These are phyloP conservation scores for Aureoboletus auriporus DNA, from an alignment of 768 basidiomycete genomes.

Conservation along the genomic window DNA sequence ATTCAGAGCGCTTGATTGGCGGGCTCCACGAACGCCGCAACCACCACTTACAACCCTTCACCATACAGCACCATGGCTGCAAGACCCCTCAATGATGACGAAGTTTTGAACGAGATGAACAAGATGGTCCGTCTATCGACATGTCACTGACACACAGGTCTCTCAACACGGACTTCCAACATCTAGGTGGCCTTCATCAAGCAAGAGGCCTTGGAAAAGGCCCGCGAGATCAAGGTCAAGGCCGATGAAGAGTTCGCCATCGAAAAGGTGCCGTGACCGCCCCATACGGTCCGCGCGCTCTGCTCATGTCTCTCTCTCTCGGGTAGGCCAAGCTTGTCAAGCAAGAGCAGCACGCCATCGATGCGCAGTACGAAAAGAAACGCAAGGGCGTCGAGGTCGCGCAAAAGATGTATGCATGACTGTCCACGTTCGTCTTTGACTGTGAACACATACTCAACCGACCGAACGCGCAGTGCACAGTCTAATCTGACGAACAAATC, in stretches of 20 bases:
- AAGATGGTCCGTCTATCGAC: conserved; percentile 75
- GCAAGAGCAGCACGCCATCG: conserved; percentile 92
- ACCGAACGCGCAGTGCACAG: conserved; percentile 59
- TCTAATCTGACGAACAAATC: conserved; percentile 97
- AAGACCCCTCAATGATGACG: conserved; percentile 86
- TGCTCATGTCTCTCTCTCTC: background rate
- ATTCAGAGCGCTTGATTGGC: no score
- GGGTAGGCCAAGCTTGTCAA: conserved; percentile 92
- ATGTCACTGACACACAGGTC: background rate
- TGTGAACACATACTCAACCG: conserved; percentile 1
- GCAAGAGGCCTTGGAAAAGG: conserved; percentile 97
- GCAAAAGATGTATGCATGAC: conserved; percentile 83
- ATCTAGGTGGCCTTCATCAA: conserved; percentile 93
- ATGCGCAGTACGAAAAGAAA: conserved; percentile 94
- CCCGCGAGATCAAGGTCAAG: conserved; percentile 93
- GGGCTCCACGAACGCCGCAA: no score
- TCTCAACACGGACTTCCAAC: background rate
- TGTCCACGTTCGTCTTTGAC: background rate
- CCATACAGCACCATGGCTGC: conserved; percentile 50
- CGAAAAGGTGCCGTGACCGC: conserved; percentile 67
- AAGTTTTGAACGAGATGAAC: conserved; percentile 95
- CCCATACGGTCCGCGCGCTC: background rate
- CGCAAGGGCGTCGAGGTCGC: conserved; percentile 89
- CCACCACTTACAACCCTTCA: no score
- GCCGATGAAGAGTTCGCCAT: conserved; percentile 99